Evolutionary conservation across 2,329 filamentous ascomycete genomes (phyloP), one percentile per base, ranked within the genome.

Genomic region (Amylocarpus encephaloides): DNA sequence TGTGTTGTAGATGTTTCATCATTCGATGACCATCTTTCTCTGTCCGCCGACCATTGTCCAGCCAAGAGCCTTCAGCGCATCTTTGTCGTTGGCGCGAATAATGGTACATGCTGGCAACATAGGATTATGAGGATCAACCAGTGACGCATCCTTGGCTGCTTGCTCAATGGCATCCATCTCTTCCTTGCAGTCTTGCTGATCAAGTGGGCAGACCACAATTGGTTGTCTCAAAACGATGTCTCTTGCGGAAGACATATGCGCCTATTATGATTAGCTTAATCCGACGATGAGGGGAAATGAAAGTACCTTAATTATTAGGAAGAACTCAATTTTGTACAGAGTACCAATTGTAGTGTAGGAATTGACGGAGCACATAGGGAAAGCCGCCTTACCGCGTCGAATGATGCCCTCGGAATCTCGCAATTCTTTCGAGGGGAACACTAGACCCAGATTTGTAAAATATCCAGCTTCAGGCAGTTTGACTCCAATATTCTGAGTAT

Each of bases 81-180:
- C 77, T 49, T 72, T 82, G 65, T 97, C 91, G 53, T 79, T 84
- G 5, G 88, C 83, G 45, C 86, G 76, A 51, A 97, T 80, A 55
- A 98, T 93, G 6, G 80, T 83, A 55, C 85, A 83, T 1, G 91
- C 85, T 1, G 93, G 91, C n/a, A 96, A 71, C 84, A 94, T 91
- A 0, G 91, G 93, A 61, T 93, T 93, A 54, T 94, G 88, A 0
- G 86, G 86, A 59, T 92, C 89, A 53, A 97, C 85, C 54, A 87
- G 82, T 13, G 88, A 86, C 1, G 93, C 92, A 61, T 97, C 92
- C 68, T 91, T 92, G 39, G 93, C 93, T 0, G 93, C 88, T 69
- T 95, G 89, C 66, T 96, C 91, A 56, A 98, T 97, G 34, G 91
- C 91, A 62, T 95, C 91, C 89, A 98, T 96, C 71, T 97, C 93